phyloP scores from a whole-genome alignment of 2,329 filamentous ascomycete genomes.

The Clonostachys byssicola region DNA sequence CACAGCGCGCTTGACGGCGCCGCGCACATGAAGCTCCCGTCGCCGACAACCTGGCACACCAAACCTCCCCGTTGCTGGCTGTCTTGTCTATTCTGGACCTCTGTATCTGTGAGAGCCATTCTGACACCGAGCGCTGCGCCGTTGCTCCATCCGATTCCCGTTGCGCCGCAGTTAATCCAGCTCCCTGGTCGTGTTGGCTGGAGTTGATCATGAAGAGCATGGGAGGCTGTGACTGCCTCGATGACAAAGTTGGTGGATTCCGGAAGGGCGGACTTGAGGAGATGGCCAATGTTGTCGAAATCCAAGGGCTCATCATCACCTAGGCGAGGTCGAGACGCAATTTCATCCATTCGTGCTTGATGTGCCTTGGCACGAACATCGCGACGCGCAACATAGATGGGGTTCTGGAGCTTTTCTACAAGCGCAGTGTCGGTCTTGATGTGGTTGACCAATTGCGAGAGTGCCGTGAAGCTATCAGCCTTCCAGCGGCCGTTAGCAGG shows the following conservation, averaged over 20 bases:
- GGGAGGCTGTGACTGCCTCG: constrained; percentile 69
- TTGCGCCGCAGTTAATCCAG: constrained; percentile 75
- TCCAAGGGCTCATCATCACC: constrained; percentile 47
- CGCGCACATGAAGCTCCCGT: constrained; percentile 52
- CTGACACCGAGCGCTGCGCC: constrained; percentile 72
- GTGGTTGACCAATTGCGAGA: constrained; percentile 66
- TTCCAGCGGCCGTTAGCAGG: constrained; percentile 61
- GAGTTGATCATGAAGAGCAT: constrained; percentile 64
- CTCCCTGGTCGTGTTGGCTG: constrained; percentile 61
- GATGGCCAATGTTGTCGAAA: constrained; percentile 22
- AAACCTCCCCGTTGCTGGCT: constrained; percentile 41
- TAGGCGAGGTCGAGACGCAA: constrained; percentile 53
- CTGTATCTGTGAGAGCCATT: constrained; percentile 43
- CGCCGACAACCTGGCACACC: constrained; percentile 52
- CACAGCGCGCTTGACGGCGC: constrained; percentile 52
- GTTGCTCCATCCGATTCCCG: constrained; percentile 73
- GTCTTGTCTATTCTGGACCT: constrained; percentile 23
- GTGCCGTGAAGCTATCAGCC: constrained; percentile 58
- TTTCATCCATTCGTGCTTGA: constrained; percentile 51
- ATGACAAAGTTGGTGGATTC: constrained; percentile 63
- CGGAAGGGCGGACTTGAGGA: constrained; percentile 14
- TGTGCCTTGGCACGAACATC: constrained; percentile 53
- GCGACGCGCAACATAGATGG: neutral
- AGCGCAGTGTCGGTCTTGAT: constrained; percentile 41
- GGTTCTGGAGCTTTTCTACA: constrained; percentile 25